Percentiles rank a stretch among this genome's conserved stretches.
phyloP scores from a whole-genome alignment of 2,329 filamentous ascomycete species.

The Calonectria ilicicola region DNA sequence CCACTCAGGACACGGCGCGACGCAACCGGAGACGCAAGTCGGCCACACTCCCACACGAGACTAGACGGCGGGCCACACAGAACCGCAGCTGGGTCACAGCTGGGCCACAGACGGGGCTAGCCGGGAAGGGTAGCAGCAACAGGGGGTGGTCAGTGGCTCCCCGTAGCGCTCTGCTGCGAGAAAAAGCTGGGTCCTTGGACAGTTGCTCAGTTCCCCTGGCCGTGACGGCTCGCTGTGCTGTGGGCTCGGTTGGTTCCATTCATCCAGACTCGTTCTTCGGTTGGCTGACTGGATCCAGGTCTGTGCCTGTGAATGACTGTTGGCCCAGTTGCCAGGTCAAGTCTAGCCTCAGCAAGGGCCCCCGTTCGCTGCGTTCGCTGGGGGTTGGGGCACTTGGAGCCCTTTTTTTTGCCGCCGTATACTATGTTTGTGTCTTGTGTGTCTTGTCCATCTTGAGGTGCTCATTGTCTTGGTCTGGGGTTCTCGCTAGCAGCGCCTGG shows the following conservation, averaged over 20 bases:
- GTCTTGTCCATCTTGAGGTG: conserved; percentile 10
- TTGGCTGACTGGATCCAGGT: conserved; percentile 5
- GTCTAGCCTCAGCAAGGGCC: conserved; percentile 5
- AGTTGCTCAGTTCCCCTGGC: conserved; percentile 7
- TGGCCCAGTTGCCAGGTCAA: conserved; percentile 22
- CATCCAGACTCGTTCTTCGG: conserved; percentile 5
- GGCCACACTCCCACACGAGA: conserved; percentile 19
- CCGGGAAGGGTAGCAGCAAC: conserved; percentile 30
- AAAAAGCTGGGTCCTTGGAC: conserved; percentile 16
- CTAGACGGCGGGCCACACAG: conserved; percentile 11
- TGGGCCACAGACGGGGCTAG: conserved; percentile 30
- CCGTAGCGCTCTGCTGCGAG: conserved; percentile 31
- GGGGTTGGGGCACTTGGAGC: conserved; percentile 21
- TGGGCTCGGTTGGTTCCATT: conserved; percentile 7
- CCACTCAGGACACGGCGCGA: conserved; percentile 35
- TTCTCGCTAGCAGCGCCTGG: conserved; percentile 7
- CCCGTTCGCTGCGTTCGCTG: conserved; percentile 28
- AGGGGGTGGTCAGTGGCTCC: conserved; percentile 36
- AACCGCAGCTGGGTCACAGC: conserved; percentile 25
- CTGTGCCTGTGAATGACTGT: conserved; percentile 10
- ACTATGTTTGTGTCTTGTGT: conserved; percentile 13
- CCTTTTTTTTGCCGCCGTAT: conserved; percentile 20
- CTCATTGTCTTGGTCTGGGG: conserved; percentile 11
- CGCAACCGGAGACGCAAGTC: conserved; percentile 25
- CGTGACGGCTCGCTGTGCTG: conserved; percentile 1